phyloP scores from a whole-genome alignment of 2,329 filamentous ascomycete species.

The Hymenotorrendiella dingleyae region DNA sequence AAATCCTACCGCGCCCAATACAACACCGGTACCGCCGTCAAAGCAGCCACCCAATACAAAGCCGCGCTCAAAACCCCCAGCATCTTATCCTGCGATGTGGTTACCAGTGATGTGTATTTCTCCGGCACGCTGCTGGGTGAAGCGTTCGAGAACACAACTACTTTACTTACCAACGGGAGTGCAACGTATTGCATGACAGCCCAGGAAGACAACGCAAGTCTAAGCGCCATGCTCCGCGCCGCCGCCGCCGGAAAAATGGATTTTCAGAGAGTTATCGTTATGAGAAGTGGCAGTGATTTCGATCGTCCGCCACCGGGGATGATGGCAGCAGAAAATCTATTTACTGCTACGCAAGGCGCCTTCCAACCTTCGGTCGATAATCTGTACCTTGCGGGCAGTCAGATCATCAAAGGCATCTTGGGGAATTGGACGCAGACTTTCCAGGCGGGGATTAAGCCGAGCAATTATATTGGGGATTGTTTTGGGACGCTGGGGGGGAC shows the following conservation, averaged over 20 bases:
- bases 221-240: conserved; percentile 57
- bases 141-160: conserved; percentile 58
- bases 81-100: conserved; percentile 59
- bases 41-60: conserved; percentile 16
- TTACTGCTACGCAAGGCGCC: conserved; percentile 53
- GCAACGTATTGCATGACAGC: conserved; percentile 63
- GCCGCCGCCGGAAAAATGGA: conserved; percentile 52
- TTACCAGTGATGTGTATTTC: conserved; percentile 68
- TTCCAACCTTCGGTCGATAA: conserved; percentile 57
- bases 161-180: conserved; percentile 58
- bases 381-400: conserved; percentile 56
- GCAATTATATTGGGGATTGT: conserved; percentile 66
- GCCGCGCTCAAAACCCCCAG: conserved; percentile 41
- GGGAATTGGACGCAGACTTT: conserved; percentile 55
- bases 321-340: conserved; percentile 52
- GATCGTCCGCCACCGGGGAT: conserved; percentile 57
- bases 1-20: conserved; percentile 50
- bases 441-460: conserved; percentile 47
- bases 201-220: conserved; percentile 64
- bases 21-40: conserved; percentile 5
- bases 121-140: conserved; percentile 52
- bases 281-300: conserved; percentile 64
- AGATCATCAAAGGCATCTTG: conserved; percentile 56
- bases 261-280: conserved; percentile 58
- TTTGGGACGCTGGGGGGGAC: conserved; percentile 61